Percentiles rank a stretch among this genome's conserved stretches.
phyloP scores from a whole-genome alignment of 208 protist species.

The Leishmania braziliensis region DNA sequence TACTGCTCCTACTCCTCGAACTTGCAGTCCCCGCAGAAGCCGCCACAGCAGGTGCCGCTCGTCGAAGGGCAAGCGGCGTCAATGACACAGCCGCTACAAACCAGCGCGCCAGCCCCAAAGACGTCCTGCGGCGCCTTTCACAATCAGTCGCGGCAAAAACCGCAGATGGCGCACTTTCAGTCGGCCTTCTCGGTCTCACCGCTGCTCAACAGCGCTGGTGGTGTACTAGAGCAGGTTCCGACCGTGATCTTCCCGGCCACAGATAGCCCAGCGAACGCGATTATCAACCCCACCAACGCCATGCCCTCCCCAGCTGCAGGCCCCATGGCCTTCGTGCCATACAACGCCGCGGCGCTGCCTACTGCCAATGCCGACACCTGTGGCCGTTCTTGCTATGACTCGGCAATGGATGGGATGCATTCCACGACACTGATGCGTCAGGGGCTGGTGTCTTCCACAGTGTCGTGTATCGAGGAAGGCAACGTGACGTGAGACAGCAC shows the following conservation, averaged over 20 bases:
- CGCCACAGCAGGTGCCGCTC: slow-evolving; percentile 14
- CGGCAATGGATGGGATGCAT: background rate
- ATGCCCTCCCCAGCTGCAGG: background rate
- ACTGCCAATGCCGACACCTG: background rate
- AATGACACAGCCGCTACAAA: background rate
- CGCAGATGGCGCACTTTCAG: slow-evolving; percentile 4
- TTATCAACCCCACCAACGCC: background rate
- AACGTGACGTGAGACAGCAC: background rate
- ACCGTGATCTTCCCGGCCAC: slow-evolving; percentile 9
- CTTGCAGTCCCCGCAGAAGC: slow-evolving; percentile 3
- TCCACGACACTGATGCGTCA: background rate
- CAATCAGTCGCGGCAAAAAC: background rate
- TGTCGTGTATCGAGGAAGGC: background rate
- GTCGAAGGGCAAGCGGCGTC: background rate
- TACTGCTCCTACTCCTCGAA: slow-evolving; percentile 11
- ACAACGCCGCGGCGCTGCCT: background rate
- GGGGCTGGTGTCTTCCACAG: background rate
- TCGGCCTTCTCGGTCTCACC: slow-evolving; percentile 8
- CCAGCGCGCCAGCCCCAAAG: background rate
- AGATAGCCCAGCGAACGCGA: slow-evolving; percentile 11
- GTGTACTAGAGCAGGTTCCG: slow-evolving; percentile 6
- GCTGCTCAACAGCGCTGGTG: slow-evolving; percentile 20
- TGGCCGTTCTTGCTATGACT: no score
- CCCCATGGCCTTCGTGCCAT: background rate
- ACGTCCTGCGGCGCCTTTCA: background rate